Conservation (phyloP, 1,284 basidiomycete species). For the Coniferiporia sulphurascens region DNA sequence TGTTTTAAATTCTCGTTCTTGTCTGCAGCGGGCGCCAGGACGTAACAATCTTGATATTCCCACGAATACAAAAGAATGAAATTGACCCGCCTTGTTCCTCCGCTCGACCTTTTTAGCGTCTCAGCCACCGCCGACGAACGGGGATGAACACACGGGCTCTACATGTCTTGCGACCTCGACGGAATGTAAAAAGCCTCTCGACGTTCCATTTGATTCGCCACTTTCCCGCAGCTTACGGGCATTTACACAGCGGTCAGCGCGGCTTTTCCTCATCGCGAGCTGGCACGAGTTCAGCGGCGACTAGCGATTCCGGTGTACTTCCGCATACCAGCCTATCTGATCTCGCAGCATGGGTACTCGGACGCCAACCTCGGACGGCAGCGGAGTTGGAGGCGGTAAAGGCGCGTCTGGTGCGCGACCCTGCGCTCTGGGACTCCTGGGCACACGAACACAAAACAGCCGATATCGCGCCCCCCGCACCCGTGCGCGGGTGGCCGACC, state of each 20-base stretch:
- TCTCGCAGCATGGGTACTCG: too few species aligned
- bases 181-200: too few species aligned
- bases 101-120: background rate
- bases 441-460: background rate
- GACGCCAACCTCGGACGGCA: too few species aligned
- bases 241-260: background rate
- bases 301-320: background rate
- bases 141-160: background rate
- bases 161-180: background rate
- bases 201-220: background rate
- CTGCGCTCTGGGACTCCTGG: too few species aligned
- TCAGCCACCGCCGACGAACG: background rate
- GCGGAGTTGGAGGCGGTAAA: too few species aligned
- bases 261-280: background rate
- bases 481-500: background rate
- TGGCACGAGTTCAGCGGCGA: background rate
- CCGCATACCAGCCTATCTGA: too few species aligned
- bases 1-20: conserved; percentile 3
- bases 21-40: background rate
- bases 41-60: background rate
- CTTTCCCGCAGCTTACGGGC: background rate
- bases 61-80: conserved; percentile 1
- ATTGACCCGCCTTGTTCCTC: too few species aligned
- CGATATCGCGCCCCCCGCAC: background rate
- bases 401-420: too few species aligned